These are phyloP conservation scores for Dothideomycetidae sp. DNA, from an alignment of 2,329 filamentous ascomycete species.

Conservation along the genomic window DNA sequence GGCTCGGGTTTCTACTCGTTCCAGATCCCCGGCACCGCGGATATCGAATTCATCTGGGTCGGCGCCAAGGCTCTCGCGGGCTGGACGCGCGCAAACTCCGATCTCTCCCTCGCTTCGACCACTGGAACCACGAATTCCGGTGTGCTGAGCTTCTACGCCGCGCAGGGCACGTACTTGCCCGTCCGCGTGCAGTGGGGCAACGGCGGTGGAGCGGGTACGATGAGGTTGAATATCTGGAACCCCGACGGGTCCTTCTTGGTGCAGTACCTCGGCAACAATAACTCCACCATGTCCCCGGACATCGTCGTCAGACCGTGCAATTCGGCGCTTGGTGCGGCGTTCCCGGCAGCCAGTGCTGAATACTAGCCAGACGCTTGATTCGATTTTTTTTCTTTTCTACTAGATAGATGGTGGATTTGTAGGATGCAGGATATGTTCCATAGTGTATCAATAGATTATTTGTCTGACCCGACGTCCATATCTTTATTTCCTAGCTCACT, in stretches of 20 bases:
- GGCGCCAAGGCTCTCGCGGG: slow-evolving; percentile 15
- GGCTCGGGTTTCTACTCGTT: slow-evolving; percentile 17
- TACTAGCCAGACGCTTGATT: too few relatives aligned
- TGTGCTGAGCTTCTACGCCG: slow-evolving; percentile 3
- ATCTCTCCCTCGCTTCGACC: slow-evolving; percentile 11
- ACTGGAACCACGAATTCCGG: background rate
- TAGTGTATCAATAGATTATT: too few relatives aligned
- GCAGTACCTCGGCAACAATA: background rate
- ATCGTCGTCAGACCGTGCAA: background rate
- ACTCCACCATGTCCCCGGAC: background rate
- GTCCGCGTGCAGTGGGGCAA: slow-evolving; percentile 4
- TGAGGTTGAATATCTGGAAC: slow-evolving; percentile 6
- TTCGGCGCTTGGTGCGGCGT: background rate
- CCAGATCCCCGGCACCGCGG: slow-evolving; percentile 14
- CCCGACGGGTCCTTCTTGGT: slow-evolving; percentile 8
- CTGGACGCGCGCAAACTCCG: slow-evolving; percentile 13
- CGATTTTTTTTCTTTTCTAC: too few relatives aligned
- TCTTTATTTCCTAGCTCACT: too few relatives aligned
- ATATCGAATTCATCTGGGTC: slow-evolving; percentile 17
- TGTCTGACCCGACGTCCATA: too few relatives aligned
- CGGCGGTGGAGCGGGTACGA: slow-evolving; percentile 1
- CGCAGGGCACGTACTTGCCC: slow-evolving; percentile 8
- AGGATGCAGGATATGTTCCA: too few relatives aligned
- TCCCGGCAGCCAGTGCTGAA: background rate
- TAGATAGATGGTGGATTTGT: too few relatives aligned